These are phyloP conservation scores for Bolboschoenus planiculmis DNA, from an alignment of 176 grass and related monocot species.

Conservation along the genomic window DNA sequence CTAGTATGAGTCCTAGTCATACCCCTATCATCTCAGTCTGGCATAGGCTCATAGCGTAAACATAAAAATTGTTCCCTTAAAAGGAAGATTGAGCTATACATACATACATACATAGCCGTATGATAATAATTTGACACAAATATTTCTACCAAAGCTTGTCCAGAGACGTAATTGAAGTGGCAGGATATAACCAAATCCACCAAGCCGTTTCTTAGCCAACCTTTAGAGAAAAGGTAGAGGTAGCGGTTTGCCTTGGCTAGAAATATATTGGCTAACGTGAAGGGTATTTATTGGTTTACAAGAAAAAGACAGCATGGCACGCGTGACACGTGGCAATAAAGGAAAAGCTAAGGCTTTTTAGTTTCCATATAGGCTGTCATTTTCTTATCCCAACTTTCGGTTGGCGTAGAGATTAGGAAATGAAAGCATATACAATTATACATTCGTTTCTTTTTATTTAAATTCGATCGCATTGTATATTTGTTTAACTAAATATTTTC, in stretches of 20 bases:
- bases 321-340: not conserved
- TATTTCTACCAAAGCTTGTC: not conserved
- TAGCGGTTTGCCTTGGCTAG: not conserved
- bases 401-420: not conserved
- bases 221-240: not conserved
- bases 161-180: not conserved
- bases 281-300: not conserved
- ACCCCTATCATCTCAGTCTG: not conserved
- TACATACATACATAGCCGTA: not conserved
- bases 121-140: not conserved
- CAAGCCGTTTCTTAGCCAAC: not conserved
- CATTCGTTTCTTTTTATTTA: no score
- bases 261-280: not conserved
- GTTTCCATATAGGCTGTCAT: not conserved
- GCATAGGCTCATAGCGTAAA: not conserved
- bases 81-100: not conserved
- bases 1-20: not conserved
- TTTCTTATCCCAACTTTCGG: not conserved
- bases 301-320: not conserved
- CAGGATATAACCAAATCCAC: not conserved
- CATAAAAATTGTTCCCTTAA: not conserved
- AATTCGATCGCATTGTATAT: no score
- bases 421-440: not conserved
- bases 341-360: not conserved
- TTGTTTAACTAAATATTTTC: no score